phyloP scores from a whole-genome alignment of 228 moss, liverwort and hornwort genomes.

The Sphagnum fallax region DNA sequence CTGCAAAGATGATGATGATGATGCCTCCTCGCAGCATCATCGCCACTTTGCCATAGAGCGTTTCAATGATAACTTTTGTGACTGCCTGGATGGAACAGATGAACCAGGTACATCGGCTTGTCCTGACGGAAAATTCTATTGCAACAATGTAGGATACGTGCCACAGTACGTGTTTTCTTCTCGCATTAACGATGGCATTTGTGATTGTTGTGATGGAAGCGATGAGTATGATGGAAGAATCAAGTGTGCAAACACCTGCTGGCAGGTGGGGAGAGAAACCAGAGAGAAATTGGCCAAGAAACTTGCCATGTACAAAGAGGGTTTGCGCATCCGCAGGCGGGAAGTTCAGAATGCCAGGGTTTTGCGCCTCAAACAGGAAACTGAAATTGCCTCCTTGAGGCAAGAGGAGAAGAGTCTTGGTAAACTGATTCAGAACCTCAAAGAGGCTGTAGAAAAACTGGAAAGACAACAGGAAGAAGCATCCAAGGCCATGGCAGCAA shows the following conservation, averaged over 20 bases:
- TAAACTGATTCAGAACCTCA: conserved; percentile 54
- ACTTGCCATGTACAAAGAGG: conserved; percentile 39
- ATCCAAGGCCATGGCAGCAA: background rate
- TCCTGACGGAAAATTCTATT: conserved; percentile 34
- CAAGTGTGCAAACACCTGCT: conserved; percentile 64
- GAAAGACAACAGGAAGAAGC: conserved; percentile 19
- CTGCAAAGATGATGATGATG: conserved; percentile 43
- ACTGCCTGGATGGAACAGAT: conserved; percentile 57
- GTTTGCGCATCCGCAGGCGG: conserved; percentile 44
- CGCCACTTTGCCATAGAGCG: conserved; percentile 30
- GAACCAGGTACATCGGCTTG: conserved; percentile 57
- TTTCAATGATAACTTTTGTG: conserved; percentile 53
- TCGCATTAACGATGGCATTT: conserved; percentile 53
- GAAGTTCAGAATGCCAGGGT: conserved; percentile 67
- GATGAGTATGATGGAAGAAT: conserved; percentile 80
- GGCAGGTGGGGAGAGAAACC: conserved; percentile 38
- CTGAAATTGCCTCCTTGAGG: conserved; percentile 34
- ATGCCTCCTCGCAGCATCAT: no score
- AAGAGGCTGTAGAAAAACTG: conserved; percentile 77
- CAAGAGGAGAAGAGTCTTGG: conserved; percentile 55
- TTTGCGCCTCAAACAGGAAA: conserved; percentile 49
- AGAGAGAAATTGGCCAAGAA: conserved; percentile 18
- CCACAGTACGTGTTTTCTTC: conserved; percentile 32
- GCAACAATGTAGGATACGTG: conserved; percentile 32
- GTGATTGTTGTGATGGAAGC: conserved; percentile 94